A percentile compares a stretch with the other conserved stretches of the same genome.
Evolutionary conservation across 176 grass and related monocot genomes (phyloP).

Genomic region (Triticum urartu): DNA sequence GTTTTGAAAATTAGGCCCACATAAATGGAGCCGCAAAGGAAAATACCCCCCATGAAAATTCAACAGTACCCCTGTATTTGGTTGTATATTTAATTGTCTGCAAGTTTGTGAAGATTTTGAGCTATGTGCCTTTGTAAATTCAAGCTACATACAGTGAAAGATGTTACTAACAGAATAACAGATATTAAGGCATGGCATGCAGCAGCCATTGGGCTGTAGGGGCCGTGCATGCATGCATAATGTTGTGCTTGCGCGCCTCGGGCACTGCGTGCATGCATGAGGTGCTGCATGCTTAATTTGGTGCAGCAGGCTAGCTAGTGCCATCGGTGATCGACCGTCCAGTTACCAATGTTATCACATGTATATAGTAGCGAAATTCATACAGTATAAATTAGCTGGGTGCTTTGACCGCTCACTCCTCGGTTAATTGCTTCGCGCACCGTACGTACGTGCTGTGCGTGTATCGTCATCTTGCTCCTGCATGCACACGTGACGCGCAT

Average conservation of each 20-base stretch:
- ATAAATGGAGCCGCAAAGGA: too few relatives aligned
- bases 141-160: not conserved
- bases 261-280: not conserved
- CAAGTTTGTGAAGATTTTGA: not conserved
- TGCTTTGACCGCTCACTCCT: not conserved
- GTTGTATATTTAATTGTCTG: not conserved
- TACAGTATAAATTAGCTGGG: not conserved
- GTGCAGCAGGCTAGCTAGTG: not conserved
- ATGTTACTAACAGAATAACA: not conserved
- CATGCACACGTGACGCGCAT: too few relatives aligned
- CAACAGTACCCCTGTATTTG: not conserved
- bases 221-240: not conserved
- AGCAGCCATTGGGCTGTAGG: not conserved
- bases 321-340: not conserved
- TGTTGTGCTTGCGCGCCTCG: not conserved
- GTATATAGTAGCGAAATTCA: not conserved
- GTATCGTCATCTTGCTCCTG: too few relatives aligned
- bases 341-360: not conserved
- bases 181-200: not conserved
- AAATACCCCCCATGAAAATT: too few relatives aligned
- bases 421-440: not conserved
- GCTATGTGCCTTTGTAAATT: not conserved
- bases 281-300: not conserved
- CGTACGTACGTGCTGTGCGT: too few relatives aligned
- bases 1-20: not conserved